A percentile compares a stretch with the other conserved stretches of the same genome.
Conservation (phyloP, 768 basidiomycete species). For the Hysterangium stoloniferum region DNA sequence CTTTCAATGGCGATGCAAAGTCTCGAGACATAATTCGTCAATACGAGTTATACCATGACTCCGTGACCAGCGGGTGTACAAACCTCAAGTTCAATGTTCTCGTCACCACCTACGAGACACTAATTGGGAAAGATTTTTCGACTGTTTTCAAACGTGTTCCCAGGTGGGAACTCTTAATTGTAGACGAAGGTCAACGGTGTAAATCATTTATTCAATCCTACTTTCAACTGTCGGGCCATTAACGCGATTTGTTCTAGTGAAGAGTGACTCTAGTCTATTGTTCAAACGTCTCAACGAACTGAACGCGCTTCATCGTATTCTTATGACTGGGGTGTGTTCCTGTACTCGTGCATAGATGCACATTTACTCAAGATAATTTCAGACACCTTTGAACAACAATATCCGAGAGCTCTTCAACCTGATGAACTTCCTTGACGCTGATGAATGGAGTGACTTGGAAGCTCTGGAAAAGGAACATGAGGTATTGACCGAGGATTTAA, state of each 20-base stretch:
- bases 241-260: constrained; percentile 44
- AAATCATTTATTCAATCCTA: constrained; percentile 27
- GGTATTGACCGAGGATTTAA: constrained; percentile 69
- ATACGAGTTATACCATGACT: constrained; percentile 69
- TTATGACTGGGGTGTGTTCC: constrained; percentile 74
- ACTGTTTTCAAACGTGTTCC: constrained; percentile 73
- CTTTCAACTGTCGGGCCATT: background rate
- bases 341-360: too few relatives aligned
- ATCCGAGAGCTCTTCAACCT: constrained; percentile 94
- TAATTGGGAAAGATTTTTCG: constrained; percentile 65
- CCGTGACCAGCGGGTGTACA: constrained; percentile 30
- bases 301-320: constrained; percentile 68
- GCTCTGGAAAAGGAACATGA: constrained; percentile 66
- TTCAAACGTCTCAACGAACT: constrained; percentile 81
- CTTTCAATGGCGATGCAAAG: constrained; percentile 76
- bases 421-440: constrained; percentile 88
- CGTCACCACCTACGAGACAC: constrained; percentile 87
- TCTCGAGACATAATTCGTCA: constrained; percentile 72
- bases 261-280: constrained; percentile 70
- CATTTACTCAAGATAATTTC: too few relatives aligned
- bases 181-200: constrained; percentile 93
- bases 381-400: constrained; percentile 97
- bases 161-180: constrained; percentile 88
- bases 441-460: constrained; percentile 69
- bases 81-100: constrained; percentile 80